phyloP scores from a whole-genome alignment of 2,329 filamentous ascomycete species.

The Diaporthe velutina region DNA sequence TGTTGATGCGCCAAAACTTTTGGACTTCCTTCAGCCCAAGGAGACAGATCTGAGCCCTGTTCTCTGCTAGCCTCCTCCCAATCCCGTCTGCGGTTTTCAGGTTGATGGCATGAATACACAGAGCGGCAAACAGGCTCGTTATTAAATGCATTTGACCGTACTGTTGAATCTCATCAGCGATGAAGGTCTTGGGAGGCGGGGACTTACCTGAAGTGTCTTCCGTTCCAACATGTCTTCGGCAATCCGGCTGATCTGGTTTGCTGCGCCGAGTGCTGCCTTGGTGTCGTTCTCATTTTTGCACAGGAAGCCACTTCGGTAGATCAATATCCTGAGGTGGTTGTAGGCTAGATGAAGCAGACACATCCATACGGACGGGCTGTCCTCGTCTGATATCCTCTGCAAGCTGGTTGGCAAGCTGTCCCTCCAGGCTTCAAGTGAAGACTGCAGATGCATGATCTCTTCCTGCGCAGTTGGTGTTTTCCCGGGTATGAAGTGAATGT shows the following conservation, averaged over 20 bases:
- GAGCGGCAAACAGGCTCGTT: conserved; percentile 53
- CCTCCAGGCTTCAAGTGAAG: conserved; percentile 51
- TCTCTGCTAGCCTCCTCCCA: conserved; percentile 51
- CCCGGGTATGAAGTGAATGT: conserved; percentile 53
- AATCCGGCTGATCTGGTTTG: conserved; percentile 52
- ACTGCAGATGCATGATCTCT: conserved; percentile 48
- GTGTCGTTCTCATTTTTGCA: conserved; percentile 45
- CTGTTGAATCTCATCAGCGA: conserved; percentile 47
- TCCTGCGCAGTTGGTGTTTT: conserved; percentile 46
- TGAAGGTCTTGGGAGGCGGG: not conserved
- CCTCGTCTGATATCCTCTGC: conserved; percentile 48
- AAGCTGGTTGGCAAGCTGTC: conserved; percentile 49
- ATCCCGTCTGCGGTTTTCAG: conserved; percentile 51
- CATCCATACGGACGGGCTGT: conserved; percentile 51
- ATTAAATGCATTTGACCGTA: conserved; percentile 56
- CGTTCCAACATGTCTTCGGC: conserved; percentile 53
- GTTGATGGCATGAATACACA: conserved; percentile 54
- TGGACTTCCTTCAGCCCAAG: conserved; percentile 54
- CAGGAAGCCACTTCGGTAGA: conserved; percentile 52
- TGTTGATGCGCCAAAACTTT: conserved; percentile 57
- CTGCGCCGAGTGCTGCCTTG: conserved; percentile 49
- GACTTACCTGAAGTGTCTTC: conserved; percentile 35
- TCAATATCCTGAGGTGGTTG: conserved; percentile 53
- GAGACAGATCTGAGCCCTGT: conserved; percentile 54
- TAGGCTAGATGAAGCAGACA: conserved; percentile 54